Conservation (phyloP, 768 basidiomycete genomes). For the Crucibulum laeve region DNA sequence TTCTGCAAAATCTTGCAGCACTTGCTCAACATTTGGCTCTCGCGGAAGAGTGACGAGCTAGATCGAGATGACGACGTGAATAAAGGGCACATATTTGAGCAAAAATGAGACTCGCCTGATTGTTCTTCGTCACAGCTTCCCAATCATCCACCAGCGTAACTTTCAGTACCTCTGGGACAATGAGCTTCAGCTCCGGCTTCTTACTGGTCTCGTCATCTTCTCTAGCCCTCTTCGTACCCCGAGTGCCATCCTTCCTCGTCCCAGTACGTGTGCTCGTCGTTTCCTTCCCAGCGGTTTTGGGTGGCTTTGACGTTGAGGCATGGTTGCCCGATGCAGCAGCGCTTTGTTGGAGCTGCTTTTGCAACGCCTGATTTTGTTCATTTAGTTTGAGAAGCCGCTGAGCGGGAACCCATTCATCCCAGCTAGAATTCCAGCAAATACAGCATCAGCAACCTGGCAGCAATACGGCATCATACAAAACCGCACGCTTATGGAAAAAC, state of each 20-base stretch:
- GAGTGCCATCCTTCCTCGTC: constrained; percentile 54
- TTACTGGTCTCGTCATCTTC: constrained; percentile 80
- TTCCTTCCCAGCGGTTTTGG: constrained; percentile 15
- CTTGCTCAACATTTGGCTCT: constrained; percentile 67
- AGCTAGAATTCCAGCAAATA: too few species aligned
- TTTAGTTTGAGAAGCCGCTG: constrained; percentile 79
- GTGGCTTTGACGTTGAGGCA: constrained; percentile 14
- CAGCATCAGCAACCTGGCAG: neutral
- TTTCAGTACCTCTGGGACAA: constrained; percentile 88
- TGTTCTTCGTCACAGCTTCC: constrained; percentile 95
- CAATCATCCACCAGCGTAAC: constrained; percentile 92
- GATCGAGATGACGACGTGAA: neutral
- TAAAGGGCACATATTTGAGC: neutral
- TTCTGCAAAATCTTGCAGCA: constrained; percentile 75
- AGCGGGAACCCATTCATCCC: constrained; percentile 96
- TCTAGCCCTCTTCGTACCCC: constrained; percentile 66
- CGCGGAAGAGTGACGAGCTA: constrained; percentile 86
- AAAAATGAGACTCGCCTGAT: constrained; percentile 51
- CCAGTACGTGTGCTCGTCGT: constrained; percentile 25
- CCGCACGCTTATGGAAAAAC: neutral
- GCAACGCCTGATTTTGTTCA: constrained; percentile 72
- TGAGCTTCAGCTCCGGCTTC: constrained; percentile 87
- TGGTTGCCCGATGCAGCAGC: constrained; percentile 20
- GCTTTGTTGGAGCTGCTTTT: constrained; percentile 63
- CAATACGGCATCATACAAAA: neutral